Evolutionary conservation across 148 eudicot genomes (phyloP), one percentile per base, ranked within the genome.

Genomic region (Diospyros kaki): DNA sequence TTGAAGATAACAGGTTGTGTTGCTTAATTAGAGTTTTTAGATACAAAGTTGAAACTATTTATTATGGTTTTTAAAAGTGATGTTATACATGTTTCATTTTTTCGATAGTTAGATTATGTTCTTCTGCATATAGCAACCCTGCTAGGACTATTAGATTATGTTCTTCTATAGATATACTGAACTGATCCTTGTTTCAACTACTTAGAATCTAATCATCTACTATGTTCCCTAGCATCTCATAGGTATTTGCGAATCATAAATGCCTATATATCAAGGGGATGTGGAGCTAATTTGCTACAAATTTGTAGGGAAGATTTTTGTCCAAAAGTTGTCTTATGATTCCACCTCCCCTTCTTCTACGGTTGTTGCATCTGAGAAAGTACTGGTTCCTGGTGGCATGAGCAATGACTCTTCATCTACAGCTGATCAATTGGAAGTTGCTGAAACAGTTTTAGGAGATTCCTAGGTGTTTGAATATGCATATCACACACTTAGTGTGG

Each of bases 341-440:
- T 83, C 98, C 17, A 91, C 83, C 50, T 84, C 81, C 60, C 62
- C 85, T 69, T 88, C 92, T 48, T 78, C 82, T 10, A 86, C 73
- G 9, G 86, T 81, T 81, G 81, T 89, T 44, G 86, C 91, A 69
- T 85, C 98, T 41, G 90, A 87, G 76, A 87, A 89, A 80, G 88
- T 90, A 73, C 92, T 92, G 75, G 89, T 89, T 80, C 94, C 97
- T n/a, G 97, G 94, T 60, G 69, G 73, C 76, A 86, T 81, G 75
- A 83, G 77, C 74, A 89, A 86, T 51, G 81, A 58, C 43, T 80
- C 87, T 51, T 68, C 80, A 13, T 75, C 89, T 61, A 78, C 87
- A 75, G 66, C 75, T 64, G 83, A 88, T 54, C 64, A 80, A 73
- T 45, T 81, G 71, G 86, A 82, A 73, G 72, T 81, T 66, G 74